Percentiles rank a stretch among this genome's conserved stretches.
Conservation (phyloP, 257 asterid species). For the Solanum neorickii region DNA sequence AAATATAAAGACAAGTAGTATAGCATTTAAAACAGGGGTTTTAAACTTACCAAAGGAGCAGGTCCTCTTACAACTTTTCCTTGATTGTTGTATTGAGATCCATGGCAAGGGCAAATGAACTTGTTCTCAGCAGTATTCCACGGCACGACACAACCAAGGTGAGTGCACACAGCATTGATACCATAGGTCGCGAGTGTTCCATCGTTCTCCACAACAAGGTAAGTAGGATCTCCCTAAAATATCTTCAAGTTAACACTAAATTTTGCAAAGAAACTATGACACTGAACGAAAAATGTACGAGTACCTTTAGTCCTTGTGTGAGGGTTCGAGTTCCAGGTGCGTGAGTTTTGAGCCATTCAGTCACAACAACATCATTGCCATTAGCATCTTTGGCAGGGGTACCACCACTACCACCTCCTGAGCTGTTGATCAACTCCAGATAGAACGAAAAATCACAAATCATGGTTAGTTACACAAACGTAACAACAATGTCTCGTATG, state of each 20-base stretch:
- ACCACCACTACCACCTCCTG: conserved; percentile 47
- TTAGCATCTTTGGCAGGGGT: conserved; percentile 72
- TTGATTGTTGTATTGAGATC: conserved; percentile 92
- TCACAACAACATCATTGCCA: conserved; percentile 72
- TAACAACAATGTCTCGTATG: neutral
- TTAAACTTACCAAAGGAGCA: conserved; percentile 72
- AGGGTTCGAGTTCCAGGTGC: conserved; percentile 90
- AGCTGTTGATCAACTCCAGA: conserved; percentile 21
- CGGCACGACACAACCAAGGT: conserved; percentile 97
- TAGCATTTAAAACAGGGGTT: neutral
- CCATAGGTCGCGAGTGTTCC: conserved; percentile 84
- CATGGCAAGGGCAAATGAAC: conserved; percentile 97
- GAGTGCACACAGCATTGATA: conserved; percentile 87
- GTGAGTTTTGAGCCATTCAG: conserved; percentile 57
- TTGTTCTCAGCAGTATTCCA: conserved; percentile 86
- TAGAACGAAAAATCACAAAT: neutral
- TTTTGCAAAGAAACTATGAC: neutral
- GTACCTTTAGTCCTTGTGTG: conserved; percentile 81
- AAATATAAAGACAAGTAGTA: neutral
- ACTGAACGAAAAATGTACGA: neutral
- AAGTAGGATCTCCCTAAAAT: conserved; percentile 88
- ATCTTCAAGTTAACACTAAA: neutral
- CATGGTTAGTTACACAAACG: neutral
- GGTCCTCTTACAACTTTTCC: conserved; percentile 94
- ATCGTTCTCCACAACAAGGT: conserved; percentile 89